Evolutionary conservation across 805 yeast genomes (phyloP), one percentile per base, ranked within the genome.

Genomic region (Maudiozyma serrabonitensis): DNA sequence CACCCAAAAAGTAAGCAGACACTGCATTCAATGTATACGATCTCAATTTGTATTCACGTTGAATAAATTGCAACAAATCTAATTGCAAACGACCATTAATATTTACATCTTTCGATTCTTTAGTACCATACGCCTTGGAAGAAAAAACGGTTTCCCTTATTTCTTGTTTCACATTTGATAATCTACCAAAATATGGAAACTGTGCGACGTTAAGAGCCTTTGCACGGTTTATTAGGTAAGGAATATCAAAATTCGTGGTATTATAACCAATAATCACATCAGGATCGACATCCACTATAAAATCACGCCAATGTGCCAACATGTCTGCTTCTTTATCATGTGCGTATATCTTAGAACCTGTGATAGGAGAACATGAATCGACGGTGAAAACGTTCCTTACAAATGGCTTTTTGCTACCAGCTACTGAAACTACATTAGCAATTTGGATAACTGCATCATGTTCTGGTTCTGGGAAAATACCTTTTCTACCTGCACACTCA

Each of bases 401-500:
- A 64, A 95, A 93, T 1, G 99, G 99, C 46, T 81, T 79, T n/a
- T 75, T 55, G 1, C 62, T 62, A 44, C 99, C 97, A 46, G 83
- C 82, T 46, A 79, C 73, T 59, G 87, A 83, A 2, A 91, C 95
- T 28, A 93, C 96, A 61, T 88, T 91, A 6, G 99, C 99, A 54
- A 93, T 95, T 68, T 95, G 99, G 62, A 93, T 93, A 9, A 93
- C 96, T 0, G 96, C 85, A 70, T 93, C 99, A 44, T 80, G 76
- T 53, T 85, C 85, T 1, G 99, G 84, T 62, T 93, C 99, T 1
- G 99, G 99, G 66, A 93, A 93, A 12, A 93, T 78, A 48, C 99
- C 99, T 55, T 87, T 85, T 68, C 99, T 80, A 43, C 99, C 99
- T 3, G 99, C 93, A 76, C 99, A 93, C 68, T 93, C 99, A 53